Percentiles rank a stretch among this genome's conserved stretches.
Evolutionary conservation across 1,284 basidiomycete genomes (phyloP).

Genomic region (Cryptococcus neoformans): DNA sequence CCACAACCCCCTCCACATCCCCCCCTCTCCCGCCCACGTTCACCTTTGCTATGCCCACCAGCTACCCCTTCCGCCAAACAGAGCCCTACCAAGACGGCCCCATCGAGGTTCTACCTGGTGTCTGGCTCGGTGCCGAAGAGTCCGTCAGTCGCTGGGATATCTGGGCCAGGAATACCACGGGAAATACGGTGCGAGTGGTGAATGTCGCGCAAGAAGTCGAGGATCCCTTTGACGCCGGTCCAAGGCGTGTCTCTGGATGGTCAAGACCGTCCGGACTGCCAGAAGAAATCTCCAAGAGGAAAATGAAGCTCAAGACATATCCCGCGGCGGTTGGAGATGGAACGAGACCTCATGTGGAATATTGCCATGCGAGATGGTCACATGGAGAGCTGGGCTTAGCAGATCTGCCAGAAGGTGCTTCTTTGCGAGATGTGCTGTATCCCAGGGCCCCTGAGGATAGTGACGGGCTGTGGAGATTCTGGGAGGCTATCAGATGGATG

Average conservation of each 20-base stretch:
- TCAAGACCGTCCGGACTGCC: neutral
- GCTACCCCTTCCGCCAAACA: conserved; percentile 4
- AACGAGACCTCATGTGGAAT: conserved; percentile 73
- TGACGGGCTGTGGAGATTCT: conserved; percentile 58
- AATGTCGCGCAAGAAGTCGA: conserved; percentile 95
- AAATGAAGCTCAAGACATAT: conserved; percentile 22
- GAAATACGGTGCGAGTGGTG: conserved; percentile 54
- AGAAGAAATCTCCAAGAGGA: conserved; percentile 2
- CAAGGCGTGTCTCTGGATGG: conserved; percentile 19
- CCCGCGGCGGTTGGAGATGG: neutral
- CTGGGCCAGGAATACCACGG: conserved; percentile 16
- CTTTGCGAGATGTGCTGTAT: conserved; percentile 20
- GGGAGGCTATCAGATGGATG: conserved; percentile 72
- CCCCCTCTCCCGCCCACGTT: conserved; percentile 14
- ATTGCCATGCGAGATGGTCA: conserved; percentile 91
- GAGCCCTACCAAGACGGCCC: conserved; percentile 80
- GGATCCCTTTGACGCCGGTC: conserved; percentile 62
- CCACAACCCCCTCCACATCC: conserved; percentile 24
- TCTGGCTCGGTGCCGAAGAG: conserved; percentile 93
- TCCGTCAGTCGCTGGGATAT: conserved; percentile 60
- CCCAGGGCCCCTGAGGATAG: neutral
- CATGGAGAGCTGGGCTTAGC: conserved; percentile 90
- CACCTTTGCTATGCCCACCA: conserved; percentile 5
- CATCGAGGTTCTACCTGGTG: conserved; percentile 78
- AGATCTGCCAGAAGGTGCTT: conserved; percentile 42